A percentile compares a stretch with the other conserved stretches of the same genome.
phyloP scores from a whole-genome alignment of 2,329 filamentous ascomycete species.

The Alternaria ventricosa region DNA sequence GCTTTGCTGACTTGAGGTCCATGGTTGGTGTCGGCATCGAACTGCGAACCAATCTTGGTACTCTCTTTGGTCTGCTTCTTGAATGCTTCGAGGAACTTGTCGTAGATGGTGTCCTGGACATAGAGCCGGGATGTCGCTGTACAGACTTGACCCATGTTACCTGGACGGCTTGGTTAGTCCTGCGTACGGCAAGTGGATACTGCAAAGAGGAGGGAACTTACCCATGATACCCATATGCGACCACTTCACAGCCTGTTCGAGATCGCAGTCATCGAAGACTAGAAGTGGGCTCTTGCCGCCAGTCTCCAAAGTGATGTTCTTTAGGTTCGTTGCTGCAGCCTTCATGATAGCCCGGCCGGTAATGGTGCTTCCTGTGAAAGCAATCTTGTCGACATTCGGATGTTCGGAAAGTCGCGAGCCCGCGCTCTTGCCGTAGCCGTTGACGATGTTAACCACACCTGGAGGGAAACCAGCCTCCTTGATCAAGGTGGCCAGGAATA shows the following conservation, averaged over 20 bases:
- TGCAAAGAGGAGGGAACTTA: neutral
- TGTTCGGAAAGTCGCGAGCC: neutral
- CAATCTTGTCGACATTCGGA: neutral
- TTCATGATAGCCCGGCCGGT: neutral
- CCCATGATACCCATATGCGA: neutral
- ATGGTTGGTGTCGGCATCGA: neutral
- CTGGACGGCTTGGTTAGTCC: neutral
- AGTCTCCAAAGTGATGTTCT: neutral
- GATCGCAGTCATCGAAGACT: neutral
- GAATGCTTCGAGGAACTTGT: neutral
- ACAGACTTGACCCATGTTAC: neutral
- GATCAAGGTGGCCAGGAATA: neutral
- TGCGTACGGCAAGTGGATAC: fast-evolving
- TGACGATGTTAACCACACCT: neutral
- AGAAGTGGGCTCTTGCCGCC: neutral
- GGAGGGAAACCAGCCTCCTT: neutral
- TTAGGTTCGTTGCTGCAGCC: neutral
- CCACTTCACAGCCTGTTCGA: neutral
- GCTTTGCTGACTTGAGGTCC: neutral
- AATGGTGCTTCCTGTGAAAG: neutral
- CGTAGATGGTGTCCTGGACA: neutral
- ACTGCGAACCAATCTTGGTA: neutral
- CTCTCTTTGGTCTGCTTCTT: neutral
- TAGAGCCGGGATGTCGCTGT: neutral
- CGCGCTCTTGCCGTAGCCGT: neutral